Conservation (phyloP, 441 rosid genomes). For the Cnidoscolus chayamansa region DNA sequence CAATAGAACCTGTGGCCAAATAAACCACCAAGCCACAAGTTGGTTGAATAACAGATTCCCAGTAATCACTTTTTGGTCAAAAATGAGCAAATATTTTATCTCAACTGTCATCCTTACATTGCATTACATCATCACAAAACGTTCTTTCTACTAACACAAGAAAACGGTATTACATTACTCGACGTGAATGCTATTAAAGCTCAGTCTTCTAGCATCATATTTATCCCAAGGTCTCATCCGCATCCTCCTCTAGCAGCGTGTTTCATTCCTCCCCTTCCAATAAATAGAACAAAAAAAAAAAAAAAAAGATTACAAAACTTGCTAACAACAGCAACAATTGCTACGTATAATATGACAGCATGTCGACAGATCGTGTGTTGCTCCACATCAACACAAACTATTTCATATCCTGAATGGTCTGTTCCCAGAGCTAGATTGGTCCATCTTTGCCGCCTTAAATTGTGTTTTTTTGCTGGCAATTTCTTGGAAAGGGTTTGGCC, state of each 20-base stretch:
- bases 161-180: too few relatives aligned
- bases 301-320: slow-evolving; percentile 5
- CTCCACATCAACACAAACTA: background rate
- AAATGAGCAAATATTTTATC: too few relatives aligned
- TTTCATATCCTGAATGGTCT: slow-evolving; percentile 70
- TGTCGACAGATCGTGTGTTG: slow-evolving; percentile 16
- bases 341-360: slow-evolving; percentile 16
- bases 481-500: slow-evolving; percentile 77
- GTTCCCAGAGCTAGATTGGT: slow-evolving; percentile 42
- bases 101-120: too few relatives aligned
- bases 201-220: background rate
- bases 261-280: background rate
- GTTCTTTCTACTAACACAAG: too few relatives aligned
- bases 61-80: too few relatives aligned
- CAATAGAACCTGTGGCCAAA: too few relatives aligned
- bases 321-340: background rate
- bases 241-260: too few relatives aligned
- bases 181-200: background rate
- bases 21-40: too few relatives aligned
- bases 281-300: background rate
- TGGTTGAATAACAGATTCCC: too few relatives aligned
- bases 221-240: background rate
- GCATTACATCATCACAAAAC: too few relatives aligned
- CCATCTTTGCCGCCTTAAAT: slow-evolving; percentile 43
- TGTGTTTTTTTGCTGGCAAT: slow-evolving; percentile 45